Evolutionary conservation across 139 green algal genomes (phyloP).

Genomic region (Tetradesmus lagerheimii): DNA sequence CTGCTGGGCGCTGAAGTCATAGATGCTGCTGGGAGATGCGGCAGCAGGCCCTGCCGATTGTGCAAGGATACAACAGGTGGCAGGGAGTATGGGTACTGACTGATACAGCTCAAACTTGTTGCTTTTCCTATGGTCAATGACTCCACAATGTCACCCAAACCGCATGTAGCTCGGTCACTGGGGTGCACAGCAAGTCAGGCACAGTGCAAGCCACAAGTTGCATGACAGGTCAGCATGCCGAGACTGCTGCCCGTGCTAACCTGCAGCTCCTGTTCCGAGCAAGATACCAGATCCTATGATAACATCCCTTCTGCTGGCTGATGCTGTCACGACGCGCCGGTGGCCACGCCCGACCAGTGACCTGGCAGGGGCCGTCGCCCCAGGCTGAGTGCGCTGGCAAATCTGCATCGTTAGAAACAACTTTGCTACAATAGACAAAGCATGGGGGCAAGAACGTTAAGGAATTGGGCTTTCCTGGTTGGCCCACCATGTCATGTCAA

Average conservation of each 20-base stretch:
- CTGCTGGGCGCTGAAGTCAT: conserved; percentile 66
- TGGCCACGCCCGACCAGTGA: neutral
- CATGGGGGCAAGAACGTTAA: too few species aligned
- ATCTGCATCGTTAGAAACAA: neutral
- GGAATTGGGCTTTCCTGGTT: neutral
- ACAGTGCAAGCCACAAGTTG: neutral
- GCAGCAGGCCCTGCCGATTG: neutral
- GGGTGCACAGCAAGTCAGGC: neutral
- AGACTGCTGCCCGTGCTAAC: neutral
- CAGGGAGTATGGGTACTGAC: neutral
- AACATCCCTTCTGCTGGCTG: neutral
- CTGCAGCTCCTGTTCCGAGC: neutral
- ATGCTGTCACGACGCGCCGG: neutral
- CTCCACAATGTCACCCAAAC: too few species aligned
- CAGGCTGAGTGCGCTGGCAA: neutral
- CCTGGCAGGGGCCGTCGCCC: neutral
- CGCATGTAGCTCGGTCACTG: too few species aligned
- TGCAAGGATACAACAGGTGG: neutral
- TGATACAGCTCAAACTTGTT: too few species aligned
- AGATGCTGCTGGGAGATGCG: conserved; percentile 52
- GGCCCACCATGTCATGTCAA: conserved; percentile 4
- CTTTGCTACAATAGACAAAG: neutral
- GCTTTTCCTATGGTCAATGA: too few species aligned
- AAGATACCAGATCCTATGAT: neutral
- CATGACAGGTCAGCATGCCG: neutral